A percentile compares a stretch with the other conserved stretches of the same genome.
phyloP scores from a whole-genome alignment of 768 basidiomycete genomes.

The Kwoniella dejecticola region DNA sequence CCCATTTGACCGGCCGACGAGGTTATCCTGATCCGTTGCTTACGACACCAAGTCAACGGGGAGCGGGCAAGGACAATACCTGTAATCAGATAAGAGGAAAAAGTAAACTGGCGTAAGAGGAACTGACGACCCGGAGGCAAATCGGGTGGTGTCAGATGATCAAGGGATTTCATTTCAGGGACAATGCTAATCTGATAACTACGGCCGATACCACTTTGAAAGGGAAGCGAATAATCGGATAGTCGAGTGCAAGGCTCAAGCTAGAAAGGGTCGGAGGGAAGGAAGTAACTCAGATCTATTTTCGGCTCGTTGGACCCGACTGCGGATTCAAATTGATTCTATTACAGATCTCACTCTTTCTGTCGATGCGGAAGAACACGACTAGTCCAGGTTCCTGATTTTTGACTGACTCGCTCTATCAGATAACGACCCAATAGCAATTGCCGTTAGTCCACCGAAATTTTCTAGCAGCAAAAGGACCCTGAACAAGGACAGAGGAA shows the following conservation, averaged over 20 bases:
- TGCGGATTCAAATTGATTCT: slow-evolving; percentile 2
- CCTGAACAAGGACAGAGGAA: background rate
- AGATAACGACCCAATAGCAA: background rate
- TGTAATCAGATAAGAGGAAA: too few relatives aligned
- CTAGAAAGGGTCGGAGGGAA: too few relatives aligned
- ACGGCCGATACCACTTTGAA: background rate
- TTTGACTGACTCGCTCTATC: background rate
- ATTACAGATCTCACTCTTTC: background rate
- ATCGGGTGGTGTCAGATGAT: too few relatives aligned
- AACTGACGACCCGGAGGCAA: too few relatives aligned
- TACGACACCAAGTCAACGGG: too few relatives aligned
- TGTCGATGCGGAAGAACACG: background rate
- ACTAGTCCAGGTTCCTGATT: background rate
- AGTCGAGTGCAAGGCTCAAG: background rate
- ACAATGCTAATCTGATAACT: background rate
- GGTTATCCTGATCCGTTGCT: too few relatives aligned
- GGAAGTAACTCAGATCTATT: background rate
- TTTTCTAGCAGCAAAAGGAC: background rate
- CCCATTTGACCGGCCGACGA: too few relatives aligned
- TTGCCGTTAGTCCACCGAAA: too few relatives aligned
- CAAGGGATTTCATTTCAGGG: too few relatives aligned
- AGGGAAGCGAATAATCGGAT: background rate
- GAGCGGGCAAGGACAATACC: too few relatives aligned
- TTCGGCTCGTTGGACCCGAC: background rate
- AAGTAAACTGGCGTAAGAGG: too few relatives aligned